Evolutionary conservation across 331 rosid species (phyloP), one percentile per base, ranked within the genome.

Genomic region (Malus hybrid): DNA sequence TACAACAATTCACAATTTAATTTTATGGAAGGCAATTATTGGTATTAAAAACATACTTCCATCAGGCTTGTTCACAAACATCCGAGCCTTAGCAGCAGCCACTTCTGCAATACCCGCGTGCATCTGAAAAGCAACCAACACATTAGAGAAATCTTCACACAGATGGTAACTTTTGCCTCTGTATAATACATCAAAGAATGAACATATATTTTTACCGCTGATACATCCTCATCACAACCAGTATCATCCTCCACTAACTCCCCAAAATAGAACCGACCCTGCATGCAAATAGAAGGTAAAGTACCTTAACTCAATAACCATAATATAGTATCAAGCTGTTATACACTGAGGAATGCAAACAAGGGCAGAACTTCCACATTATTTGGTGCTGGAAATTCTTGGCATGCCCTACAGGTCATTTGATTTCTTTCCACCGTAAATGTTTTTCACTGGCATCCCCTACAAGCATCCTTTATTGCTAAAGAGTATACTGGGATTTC

Each of bases 21-120:
- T 15, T 52, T 3, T 9, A 52, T 5, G 18, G 22, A 66, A 80
- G 53, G 58, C 44, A 71, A 39, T 46, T 30, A 33, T 19, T n/a
- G 29, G 18, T 42, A 36, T 42, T 66, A 39, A 64, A 80, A n/a
- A 78, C 84, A 68, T 89, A 94, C 97, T 94, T 92, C 99, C 99
- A 85, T 94, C 99, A 48, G 99, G 99, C 87, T 94, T 92, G 96
- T 94, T 92, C 58, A 90, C 78, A 85, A 94, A 94, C 97, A 94
- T 94, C 75, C 97, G 92, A 68, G 99, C 99, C 93, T 94, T 94
- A 48, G 92, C 99, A 82, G 99, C 99, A 81, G 97, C 99, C 76
- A 92, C 96, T 84, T 94, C 97, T 64, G 97, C 99, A 80, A 94
- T 90, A 80, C 93, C 97, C 42, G 92, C 70, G 75, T 94, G 99